These are phyloP conservation scores for Pyrenophora graminea DNA, from an alignment of 2,329 filamentous ascomycete species.

Conservation along the genomic window DNA sequence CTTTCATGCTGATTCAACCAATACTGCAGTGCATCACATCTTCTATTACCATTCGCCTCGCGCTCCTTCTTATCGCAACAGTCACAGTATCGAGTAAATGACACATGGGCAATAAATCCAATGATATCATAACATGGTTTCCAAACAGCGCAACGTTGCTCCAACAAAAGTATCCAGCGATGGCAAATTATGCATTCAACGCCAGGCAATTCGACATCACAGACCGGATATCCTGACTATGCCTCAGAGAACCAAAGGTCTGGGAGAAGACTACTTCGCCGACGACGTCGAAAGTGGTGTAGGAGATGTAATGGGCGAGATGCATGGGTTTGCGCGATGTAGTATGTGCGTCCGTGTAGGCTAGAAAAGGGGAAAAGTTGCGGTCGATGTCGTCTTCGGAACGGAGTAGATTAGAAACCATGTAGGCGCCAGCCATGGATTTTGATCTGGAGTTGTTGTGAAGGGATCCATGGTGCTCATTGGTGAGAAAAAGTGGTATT, in stretches of 20 bases:
- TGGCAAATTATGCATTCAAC: background rate
- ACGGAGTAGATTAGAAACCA: conserved; percentile 33
- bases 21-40: conserved; percentile 46
- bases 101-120: conserved; percentile 43
- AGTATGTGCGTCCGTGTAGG: background rate
- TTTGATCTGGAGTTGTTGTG: conserved; percentile 19
- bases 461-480: conserved; percentile 48
- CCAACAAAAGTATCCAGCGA: conserved; percentile 19
- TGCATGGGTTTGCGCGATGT: background rate
- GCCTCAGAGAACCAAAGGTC: conserved; percentile 30
- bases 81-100: conserved; percentile 48
- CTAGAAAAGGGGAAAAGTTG: conserved; percentile 4
- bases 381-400: conserved; percentile 33
- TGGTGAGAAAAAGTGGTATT: conserved; percentile 48
- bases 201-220: conserved; percentile 38
- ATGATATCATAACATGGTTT: conserved; percentile 44
- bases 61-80: conserved; percentile 38
- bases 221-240: conserved; percentile 44
- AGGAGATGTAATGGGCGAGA: conserved; percentile 48
- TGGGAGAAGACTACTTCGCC: conserved; percentile 45
- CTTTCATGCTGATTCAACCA: conserved; percentile 42
- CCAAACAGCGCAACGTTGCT: conserved; percentile 31
- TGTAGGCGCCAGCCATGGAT: conserved; percentile 23
- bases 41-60: conserved; percentile 37
- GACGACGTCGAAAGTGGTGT: conserved; percentile 48